These are phyloP conservation scores for Umbelopsis vinacea DNA, from an alignment of 192 early-diverging fungal genomes.

Conservation along the genomic window DNA sequence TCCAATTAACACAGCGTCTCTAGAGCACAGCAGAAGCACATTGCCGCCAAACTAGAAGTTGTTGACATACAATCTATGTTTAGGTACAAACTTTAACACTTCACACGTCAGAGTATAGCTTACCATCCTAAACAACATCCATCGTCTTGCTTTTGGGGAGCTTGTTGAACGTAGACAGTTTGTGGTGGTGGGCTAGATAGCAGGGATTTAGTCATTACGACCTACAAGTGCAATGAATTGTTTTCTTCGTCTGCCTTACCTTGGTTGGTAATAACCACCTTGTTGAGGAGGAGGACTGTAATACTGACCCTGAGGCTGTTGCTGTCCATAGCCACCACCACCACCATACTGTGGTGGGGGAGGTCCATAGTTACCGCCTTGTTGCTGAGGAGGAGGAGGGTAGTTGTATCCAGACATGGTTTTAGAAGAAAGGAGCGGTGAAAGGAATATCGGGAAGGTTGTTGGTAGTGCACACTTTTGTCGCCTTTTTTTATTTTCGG, in stretches of 20 bases:
- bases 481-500: constrained; percentile 7
- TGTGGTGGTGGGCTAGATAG: constrained; percentile 31
- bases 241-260: constrained; percentile 16
- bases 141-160: constrained; percentile 23
- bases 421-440: background rate
- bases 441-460: constrained; percentile 11
- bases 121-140: constrained; percentile 35
- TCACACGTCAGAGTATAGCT: background rate
- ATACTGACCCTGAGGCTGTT: constrained; percentile 5
- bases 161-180: constrained; percentile 34
- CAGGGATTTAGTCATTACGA: background rate
- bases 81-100: background rate
- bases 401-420: constrained; percentile 21
- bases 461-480: background rate
- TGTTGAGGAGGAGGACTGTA: constrained; percentile 17
- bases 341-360: constrained; percentile 23
- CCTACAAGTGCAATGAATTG: background rate
- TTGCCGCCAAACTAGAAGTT: constrained; percentile 31
- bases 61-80: background rate
- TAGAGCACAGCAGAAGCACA: constrained; percentile 31
- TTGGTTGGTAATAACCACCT: constrained; percentile 29
- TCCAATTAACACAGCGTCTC: constrained; percentile 23
- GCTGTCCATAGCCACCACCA: background rate
- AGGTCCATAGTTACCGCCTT: constrained; percentile 8
- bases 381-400: constrained; percentile 10